Percentiles rank a stretch among this genome's conserved stretches.
Conservation (phyloP, 2,329 filamentous ascomycete genomes). For the Beauveria sp. region DNA sequence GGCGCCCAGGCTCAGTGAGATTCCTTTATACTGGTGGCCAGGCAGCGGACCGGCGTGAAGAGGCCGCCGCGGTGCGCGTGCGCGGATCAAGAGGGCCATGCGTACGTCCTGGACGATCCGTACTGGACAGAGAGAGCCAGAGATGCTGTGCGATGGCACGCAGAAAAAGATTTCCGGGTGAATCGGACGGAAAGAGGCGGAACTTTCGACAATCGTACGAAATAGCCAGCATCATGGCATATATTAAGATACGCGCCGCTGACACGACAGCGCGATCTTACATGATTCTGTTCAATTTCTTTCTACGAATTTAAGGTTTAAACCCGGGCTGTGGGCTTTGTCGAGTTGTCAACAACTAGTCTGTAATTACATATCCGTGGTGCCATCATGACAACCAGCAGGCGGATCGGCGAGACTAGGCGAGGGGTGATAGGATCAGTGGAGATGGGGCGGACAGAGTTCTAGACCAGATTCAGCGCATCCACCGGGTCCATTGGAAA, state of each 20-base stretch:
- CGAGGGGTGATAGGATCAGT: neutral
- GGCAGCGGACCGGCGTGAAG: too few species aligned
- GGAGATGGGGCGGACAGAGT: neutral
- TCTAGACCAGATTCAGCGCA: neutral
- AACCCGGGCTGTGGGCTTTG: neutral
- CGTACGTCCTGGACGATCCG: too few species aligned
- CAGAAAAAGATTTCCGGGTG: slow-evolving; percentile 10
- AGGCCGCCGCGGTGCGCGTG: too few species aligned
- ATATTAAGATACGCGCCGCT: too few species aligned
- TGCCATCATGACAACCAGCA: neutral
- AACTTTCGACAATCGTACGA: neutral
- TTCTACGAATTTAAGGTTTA: too few species aligned
- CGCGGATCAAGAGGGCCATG: neutral
- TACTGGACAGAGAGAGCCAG: slow-evolving; percentile 1
- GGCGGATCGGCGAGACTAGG: neutral
- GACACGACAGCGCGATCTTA: neutral
- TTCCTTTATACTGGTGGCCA: too few species aligned
- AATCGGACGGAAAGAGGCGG: neutral
- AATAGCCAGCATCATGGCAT: too few species aligned
- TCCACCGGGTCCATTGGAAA: neutral
- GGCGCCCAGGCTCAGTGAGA: too few species aligned
- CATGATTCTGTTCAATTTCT: neutral
- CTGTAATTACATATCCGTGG: neutral
- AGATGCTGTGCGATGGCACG: slow-evolving; percentile 16
- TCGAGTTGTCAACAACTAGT: neutral